A percentile compares a stretch with the other conserved stretches of the same genome.
phyloP scores from a whole-genome alignment of 305 asterid genomes.

The Fraxinus paxiana region DNA sequence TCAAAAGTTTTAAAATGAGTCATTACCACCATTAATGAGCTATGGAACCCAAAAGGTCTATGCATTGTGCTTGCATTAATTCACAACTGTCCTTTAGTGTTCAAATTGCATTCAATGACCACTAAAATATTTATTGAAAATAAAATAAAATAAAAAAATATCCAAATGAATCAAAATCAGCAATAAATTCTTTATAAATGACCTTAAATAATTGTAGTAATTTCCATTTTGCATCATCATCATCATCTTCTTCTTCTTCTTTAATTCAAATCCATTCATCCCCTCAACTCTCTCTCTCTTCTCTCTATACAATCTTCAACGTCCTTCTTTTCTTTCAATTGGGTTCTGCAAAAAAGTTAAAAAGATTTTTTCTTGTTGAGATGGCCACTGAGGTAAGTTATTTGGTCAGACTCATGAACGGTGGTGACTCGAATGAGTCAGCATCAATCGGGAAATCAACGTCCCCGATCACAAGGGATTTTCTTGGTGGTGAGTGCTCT shows the following conservation, averaged over 20 bases:
- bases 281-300: background rate
- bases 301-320: conserved; percentile 7
- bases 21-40: conserved; percentile 40
- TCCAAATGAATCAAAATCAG: conserved; percentile 25
- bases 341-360: background rate
- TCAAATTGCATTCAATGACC: conserved; percentile 62
- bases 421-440: conserved; percentile 18
- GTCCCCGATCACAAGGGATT: conserved; percentile 40
- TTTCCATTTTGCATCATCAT: conserved; percentile 17
- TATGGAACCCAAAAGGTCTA: conserved; percentile 46
- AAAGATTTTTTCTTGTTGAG: conserved; percentile 3
- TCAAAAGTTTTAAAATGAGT: conserved; percentile 25
- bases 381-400: conserved; percentile 64
- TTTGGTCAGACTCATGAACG: conserved; percentile 27
- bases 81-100: conserved; percentile 53
- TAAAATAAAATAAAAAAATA: background rate
- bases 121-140: conserved; percentile 7
- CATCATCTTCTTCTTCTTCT: background rate
- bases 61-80: conserved; percentile 46
- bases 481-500: conserved; percentile 45
- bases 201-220: conserved; percentile 21
- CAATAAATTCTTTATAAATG: conserved; percentile 34
- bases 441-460: conserved; percentile 22
- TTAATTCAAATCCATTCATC: background rate
- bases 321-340: background rate